Evolutionary conservation across 257 asterid species (phyloP).

Genomic region (Schizonepeta tenuifolia): DNA sequence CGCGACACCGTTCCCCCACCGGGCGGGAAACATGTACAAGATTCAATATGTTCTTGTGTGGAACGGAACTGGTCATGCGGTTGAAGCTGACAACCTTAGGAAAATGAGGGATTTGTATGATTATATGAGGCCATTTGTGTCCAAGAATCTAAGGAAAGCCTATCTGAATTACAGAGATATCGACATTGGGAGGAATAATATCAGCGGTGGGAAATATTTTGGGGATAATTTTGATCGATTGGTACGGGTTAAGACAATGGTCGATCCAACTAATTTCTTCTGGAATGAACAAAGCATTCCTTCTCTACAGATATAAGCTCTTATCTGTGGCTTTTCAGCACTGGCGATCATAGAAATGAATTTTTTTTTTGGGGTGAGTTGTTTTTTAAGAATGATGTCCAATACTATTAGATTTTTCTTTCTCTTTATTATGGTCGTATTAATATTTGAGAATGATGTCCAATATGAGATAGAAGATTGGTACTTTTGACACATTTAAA

Average conservation of each 20-base stretch:
- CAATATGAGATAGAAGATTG: too few species aligned
- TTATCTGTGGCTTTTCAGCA: too few species aligned
- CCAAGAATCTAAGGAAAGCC: conserved; percentile 44
- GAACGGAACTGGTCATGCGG: conserved; percentile 22
- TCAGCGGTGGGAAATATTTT: conserved; percentile 33
- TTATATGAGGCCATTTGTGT: conserved; percentile 48
- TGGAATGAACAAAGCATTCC: conserved; percentile 56
- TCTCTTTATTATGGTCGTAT: too few species aligned
- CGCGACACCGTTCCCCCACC: conserved; percentile 49
- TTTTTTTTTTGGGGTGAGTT: too few species aligned
- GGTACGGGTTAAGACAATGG: conserved; percentile 43
- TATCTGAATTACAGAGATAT: conserved; percentile 51
- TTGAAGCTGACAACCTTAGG: background rate
- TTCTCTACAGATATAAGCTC: background rate
- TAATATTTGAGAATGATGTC: too few species aligned
- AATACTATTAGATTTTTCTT: too few species aligned
- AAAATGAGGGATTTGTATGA: conserved; percentile 20
- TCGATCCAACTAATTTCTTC: conserved; percentile 56
- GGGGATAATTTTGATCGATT: conserved; percentile 45
- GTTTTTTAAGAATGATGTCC: too few species aligned
- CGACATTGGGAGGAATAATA: conserved; percentile 42
- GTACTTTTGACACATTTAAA: too few species aligned
- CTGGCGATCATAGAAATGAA: too few species aligned
- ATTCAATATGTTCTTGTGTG: conserved; percentile 39
- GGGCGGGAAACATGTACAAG: conserved; percentile 45